Evolutionary conservation across 345 rosid genomes (phyloP), one percentile per base, ranked within the genome.

Genomic region (Bruguiera parviflora): DNA sequence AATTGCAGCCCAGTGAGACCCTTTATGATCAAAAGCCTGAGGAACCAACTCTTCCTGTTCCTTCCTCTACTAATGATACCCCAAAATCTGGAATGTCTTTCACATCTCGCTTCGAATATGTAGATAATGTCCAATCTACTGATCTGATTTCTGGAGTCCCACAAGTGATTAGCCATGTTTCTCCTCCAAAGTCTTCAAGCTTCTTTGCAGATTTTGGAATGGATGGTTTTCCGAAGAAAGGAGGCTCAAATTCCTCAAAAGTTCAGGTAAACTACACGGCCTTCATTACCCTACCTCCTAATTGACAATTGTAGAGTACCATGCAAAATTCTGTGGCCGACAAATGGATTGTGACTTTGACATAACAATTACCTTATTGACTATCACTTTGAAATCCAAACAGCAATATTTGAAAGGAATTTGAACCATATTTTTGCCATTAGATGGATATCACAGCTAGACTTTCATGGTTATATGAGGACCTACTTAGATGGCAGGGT

Each of bases 11-110:
- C 35, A 90, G 80, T 76, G 98, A 86, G 70, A 83, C 77, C 79
- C 88, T 96, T 8, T 96, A 96, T 80, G 98, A 96, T 72, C 99
- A 96, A 79, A 89, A 96, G 79, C 99, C 99, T 25, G 97, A 92
- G 83, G 98, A 92, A 71, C 87, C 86, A 22, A 79, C 78, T 72
- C 77, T 77, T 71, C 85, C 89, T 24, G 87, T 73, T 77, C 66
- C 88, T 75, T 65, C 96, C 66, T 68, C 95, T 46, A 76, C 82
- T 68, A 85, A 71, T 67, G 84, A 73, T 31, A 69, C 66, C 58
- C 66, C 87, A 11, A 69, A 87, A 63, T 73, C 82, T 71, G 85
- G 89, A 66, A 68, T 90, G 63, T 78, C 93, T 7, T 80, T 74
- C 76, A 78, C 84, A 15, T 90, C 98, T 70, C 99, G 98, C 64